phyloP scores from a whole-genome alignment of 2,329 filamentous ascomycete genomes.

The Bipolaris sorokiniana region DNA sequence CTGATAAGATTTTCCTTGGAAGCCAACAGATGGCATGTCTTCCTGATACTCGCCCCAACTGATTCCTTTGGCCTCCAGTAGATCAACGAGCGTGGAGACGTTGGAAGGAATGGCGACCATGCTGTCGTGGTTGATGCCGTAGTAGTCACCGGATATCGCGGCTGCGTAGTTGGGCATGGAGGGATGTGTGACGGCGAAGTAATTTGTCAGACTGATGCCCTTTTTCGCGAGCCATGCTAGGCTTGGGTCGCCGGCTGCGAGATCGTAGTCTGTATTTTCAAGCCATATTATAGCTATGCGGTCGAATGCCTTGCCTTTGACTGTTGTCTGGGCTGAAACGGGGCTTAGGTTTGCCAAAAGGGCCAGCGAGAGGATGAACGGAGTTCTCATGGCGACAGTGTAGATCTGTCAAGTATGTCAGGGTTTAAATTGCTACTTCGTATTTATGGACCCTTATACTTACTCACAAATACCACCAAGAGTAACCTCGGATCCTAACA shows the following conservation, averaged over 20 bases:
- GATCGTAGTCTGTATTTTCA: slow-evolving; percentile 74
- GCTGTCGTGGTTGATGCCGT: slow-evolving; percentile 72
- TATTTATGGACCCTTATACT: neutral
- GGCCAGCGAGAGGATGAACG: slow-evolving; percentile 19
- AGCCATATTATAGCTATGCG: slow-evolving; percentile 76
- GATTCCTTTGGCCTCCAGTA: slow-evolving; percentile 52
- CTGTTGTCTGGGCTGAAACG: slow-evolving; percentile 57
- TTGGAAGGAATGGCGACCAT: slow-evolving; percentile 58
- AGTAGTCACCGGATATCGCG: slow-evolving; percentile 72
- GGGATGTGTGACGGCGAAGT: slow-evolving; percentile 68
- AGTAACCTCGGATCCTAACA: neutral
- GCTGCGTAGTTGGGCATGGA: slow-evolving; percentile 79
- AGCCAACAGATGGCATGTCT: slow-evolving; percentile 76
- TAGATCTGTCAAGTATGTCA: neutral
- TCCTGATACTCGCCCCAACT: slow-evolving; percentile 73
- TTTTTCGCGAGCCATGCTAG: slow-evolving; percentile 63
- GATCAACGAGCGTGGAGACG: slow-evolving; percentile 50
- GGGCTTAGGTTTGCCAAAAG: slow-evolving; percentile 18
- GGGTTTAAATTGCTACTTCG: no score
- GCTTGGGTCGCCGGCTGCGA: slow-evolving; percentile 68
- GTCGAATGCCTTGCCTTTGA: slow-evolving; percentile 75
- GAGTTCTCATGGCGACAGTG: slow-evolving; percentile 4
- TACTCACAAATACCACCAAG: neutral
- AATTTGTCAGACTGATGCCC: slow-evolving; percentile 66
- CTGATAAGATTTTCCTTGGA: slow-evolving; percentile 64